A percentile compares a stretch with the other conserved stretches of the same genome.
These are phyloP conservation scores for Candida frijolesensis DNA, from an alignment of 1,139 yeast species.

Conservation along the genomic window DNA sequence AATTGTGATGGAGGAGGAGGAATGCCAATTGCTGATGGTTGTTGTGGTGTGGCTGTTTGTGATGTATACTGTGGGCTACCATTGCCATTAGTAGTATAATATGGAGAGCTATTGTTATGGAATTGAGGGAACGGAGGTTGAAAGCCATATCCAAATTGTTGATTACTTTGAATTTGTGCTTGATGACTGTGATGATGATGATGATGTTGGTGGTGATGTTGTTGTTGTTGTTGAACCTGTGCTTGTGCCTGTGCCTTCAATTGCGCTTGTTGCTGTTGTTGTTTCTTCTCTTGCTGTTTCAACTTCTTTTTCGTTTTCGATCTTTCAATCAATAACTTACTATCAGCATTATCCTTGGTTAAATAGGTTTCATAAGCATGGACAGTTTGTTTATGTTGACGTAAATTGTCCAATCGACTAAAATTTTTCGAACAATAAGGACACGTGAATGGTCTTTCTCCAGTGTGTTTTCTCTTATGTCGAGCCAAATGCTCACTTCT, in stretches of 20 bases:
- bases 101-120: slow-evolving; percentile 8
- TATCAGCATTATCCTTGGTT: slow-evolving; percentile 16
- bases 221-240: slow-evolving; percentile 9
- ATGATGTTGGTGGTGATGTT: slow-evolving; percentile 6
- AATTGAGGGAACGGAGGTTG: slow-evolving; percentile 9
- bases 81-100: slow-evolving; percentile 1
- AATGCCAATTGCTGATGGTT: slow-evolving; percentile 13
- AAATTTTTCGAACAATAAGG: slow-evolving; percentile 79
- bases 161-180: slow-evolving; percentile 10
- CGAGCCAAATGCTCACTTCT: slow-evolving; percentile 90
- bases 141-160: slow-evolving; percentile 4
- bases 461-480: slow-evolving; percentile 91
- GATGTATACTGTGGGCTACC: neutral
- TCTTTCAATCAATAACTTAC: slow-evolving; percentile 10
- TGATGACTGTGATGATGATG: slow-evolving; percentile 9
- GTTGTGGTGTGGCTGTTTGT: slow-evolving; percentile 8
- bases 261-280: slow-evolving; percentile 10
- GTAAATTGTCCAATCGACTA: slow-evolving; percentile 80
- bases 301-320: slow-evolving; percentile 13
- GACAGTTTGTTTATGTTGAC: slow-evolving; percentile 92
- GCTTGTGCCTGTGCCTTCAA: slow-evolving; percentile 5
- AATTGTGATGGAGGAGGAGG: slow-evolving; percentile 14
- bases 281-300: slow-evolving; percentile 12
- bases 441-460: slow-evolving; percentile 92
- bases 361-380: slow-evolving; percentile 71